Conservation (phyloP, 129 eudicot genomes). For the Centrapalus pauciflorus region DNA sequence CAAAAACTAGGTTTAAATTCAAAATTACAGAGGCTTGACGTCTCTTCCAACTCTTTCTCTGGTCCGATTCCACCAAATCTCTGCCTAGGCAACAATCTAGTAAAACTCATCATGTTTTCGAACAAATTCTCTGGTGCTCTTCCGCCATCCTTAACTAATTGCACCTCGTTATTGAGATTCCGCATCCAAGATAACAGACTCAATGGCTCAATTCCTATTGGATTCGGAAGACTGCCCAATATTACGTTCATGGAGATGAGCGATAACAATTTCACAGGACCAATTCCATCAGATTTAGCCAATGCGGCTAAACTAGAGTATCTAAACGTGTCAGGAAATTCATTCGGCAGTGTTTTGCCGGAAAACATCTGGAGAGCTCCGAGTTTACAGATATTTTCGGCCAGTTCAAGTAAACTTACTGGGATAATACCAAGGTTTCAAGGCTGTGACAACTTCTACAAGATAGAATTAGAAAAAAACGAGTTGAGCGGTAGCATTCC, state of each 20-base stretch:
- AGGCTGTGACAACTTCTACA: conserved; percentile 71
- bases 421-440: conserved; percentile 76
- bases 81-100: conserved; percentile 59
- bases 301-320: conserved; percentile 51
- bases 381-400: conserved; percentile 66
- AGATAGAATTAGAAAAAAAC: conserved; percentile 68
- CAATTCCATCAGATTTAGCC: conserved; percentile 65
- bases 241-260: conserved; percentile 69
- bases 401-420: conserved; percentile 41
- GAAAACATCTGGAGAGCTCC: conserved; percentile 75
- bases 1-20: conserved; percentile 67
- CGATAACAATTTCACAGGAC: conserved; percentile 63
- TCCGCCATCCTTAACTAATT: conserved; percentile 64
- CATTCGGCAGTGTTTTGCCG: conserved; percentile 45
- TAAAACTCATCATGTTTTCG: conserved; percentile 63
- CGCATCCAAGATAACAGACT: conserved; percentile 67
- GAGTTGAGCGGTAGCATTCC: conserved; percentile 67
- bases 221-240: conserved; percentile 66
- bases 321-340: conserved; percentile 65
- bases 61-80: conserved; percentile 79
- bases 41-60: conserved; percentile 63
- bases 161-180: conserved; percentile 61
- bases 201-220: conserved; percentile 68
- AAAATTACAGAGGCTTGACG: conserved; percentile 61
- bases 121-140: conserved; percentile 53